Percentiles rank a stretch among this genome's conserved stretches.
phyloP scores from a whole-genome alignment of 2,329 filamentous ascomycete species.

The Knoxdaviesia capensis region DNA sequence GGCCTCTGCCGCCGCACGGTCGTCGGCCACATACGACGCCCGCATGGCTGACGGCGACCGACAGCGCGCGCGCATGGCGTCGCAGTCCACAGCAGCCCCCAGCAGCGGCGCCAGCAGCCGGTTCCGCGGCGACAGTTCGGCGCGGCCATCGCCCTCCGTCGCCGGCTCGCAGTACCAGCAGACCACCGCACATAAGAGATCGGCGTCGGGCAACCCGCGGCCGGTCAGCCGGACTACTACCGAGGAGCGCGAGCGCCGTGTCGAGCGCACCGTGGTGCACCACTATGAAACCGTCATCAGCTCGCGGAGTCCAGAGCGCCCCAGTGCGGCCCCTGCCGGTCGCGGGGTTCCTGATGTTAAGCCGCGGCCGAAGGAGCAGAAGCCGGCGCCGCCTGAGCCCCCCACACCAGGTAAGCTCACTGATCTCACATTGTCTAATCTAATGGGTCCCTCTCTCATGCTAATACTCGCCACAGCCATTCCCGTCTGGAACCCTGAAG shows the following conservation, averaged over 20 bases:
- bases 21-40: slow-evolving; percentile 1
- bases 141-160: slow-evolving; percentile 13
- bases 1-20: slow-evolving; percentile 4
- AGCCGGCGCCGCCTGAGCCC: slow-evolving; percentile 24
- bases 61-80: slow-evolving; percentile 18
- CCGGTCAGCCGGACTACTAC: slow-evolving; percentile 24
- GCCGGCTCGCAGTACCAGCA: slow-evolving; percentile 15
- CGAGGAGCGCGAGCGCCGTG: slow-evolving; percentile 27
- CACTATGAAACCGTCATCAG: slow-evolving; percentile 42
- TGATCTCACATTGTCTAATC: not conserved
- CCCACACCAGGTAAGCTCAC: slow-evolving; percentile 23
- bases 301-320: slow-evolving; percentile 35
- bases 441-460: not conserved
- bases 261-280: slow-evolving; percentile 34
- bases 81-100: slow-evolving; percentile 10
- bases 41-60: slow-evolving; percentile 3
- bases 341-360: slow-evolving; percentile 7
- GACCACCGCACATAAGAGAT: slow-evolving; percentile 31
- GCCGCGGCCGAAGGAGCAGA: slow-evolving; percentile 22
- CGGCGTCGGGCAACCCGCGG: slow-evolving; percentile 35
- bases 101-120: slow-evolving; percentile 11
- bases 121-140: slow-evolving; percentile 14
- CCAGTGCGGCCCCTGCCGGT: too few relatives aligned
- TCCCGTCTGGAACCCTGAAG: slow-evolving; percentile 58
- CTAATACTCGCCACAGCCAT: slow-evolving; percentile 10